Evolutionary conservation across 2,329 filamentous ascomycete genomes (phyloP).

Genomic region (Alternaria sp.): DNA sequence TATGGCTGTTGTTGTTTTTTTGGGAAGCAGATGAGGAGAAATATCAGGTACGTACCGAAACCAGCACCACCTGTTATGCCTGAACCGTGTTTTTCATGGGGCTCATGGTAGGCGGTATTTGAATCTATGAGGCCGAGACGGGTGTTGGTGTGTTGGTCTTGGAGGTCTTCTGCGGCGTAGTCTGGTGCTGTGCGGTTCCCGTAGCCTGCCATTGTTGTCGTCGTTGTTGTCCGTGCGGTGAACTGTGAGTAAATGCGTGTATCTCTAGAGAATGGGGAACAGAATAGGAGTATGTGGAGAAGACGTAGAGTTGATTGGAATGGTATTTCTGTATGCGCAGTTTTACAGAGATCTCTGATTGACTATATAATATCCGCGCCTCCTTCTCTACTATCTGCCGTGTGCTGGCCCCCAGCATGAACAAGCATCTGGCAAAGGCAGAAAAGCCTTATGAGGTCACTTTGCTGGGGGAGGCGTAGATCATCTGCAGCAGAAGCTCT

Average conservation of each 20-base stretch:
- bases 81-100: conserved; percentile 41
- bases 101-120: conserved; percentile 37
- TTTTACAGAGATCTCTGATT: neutral
- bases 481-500: conserved; percentile 16
- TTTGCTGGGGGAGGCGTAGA: conserved; percentile 22
- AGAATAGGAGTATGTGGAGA: neutral
- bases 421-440: neutral
- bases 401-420: neutral
- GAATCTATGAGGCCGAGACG: conserved; percentile 39
- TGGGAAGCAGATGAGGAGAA: neutral
- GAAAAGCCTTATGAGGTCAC: conserved; percentile 44
- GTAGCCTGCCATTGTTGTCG: conserved; percentile 45
- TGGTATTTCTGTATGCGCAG: neutral
- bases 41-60: conserved; percentile 24
- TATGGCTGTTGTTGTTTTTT: too few species aligned
- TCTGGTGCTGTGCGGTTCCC: conserved; percentile 45
- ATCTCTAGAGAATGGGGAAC: neutral
- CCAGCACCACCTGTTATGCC: conserved; percentile 46
- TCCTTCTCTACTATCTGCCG: neutral
- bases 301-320: neutral
- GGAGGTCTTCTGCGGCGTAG: conserved; percentile 24
- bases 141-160: conserved; percentile 36
- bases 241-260: neutral
- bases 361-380: conserved; percentile 6
- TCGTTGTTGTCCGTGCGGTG: conserved; percentile 1